Percentiles rank a stretch among this genome's conserved stretches.
Conservation (phyloP, 257 asterid genomes). For the Nyctanthes arbortristis region DNA sequence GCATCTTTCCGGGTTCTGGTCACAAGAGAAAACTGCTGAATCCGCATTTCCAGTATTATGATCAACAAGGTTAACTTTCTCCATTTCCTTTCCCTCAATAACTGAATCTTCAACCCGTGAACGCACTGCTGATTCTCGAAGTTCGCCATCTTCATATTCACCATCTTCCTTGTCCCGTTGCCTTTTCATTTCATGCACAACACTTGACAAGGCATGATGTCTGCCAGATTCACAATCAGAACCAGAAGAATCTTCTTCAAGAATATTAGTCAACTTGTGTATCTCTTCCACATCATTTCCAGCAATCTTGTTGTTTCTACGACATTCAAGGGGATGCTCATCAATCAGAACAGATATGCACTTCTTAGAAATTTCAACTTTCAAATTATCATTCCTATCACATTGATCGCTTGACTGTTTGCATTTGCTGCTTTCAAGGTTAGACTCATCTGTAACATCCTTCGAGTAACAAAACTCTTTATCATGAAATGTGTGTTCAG, state of each 20-base stretch:
- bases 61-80: constrained; percentile 19
- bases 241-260: constrained; percentile 54
- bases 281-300: constrained; percentile 53
- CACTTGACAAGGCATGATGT: constrained; percentile 33
- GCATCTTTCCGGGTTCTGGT: constrained; percentile 22
- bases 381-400: constrained; percentile 31
- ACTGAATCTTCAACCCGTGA: constrained; percentile 35
- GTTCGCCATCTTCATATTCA: constrained; percentile 88
- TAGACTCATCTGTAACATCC: constrained; percentile 32
- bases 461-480: constrained; percentile 29
- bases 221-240: constrained; percentile 64
- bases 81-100: constrained; percentile 31
- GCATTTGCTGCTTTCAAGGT: constrained; percentile 26
- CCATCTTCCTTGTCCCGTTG: constrained; percentile 56
- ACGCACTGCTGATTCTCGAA: constrained; percentile 49
- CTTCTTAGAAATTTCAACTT: constrained; percentile 31
- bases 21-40: constrained; percentile 32
- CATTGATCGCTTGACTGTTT: constrained; percentile 25
- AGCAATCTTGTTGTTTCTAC: constrained; percentile 34
- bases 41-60: constrained; percentile 28
- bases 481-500: constrained; percentile 45
- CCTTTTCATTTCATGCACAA: constrained; percentile 26
- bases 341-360: constrained; percentile 26
- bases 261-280: constrained; percentile 40
- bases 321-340: constrained; percentile 30